Base-by-base conservation (phyloP, 768 basidiomycete genomes). In the Lepiota brunneoincarnata region DNA sequence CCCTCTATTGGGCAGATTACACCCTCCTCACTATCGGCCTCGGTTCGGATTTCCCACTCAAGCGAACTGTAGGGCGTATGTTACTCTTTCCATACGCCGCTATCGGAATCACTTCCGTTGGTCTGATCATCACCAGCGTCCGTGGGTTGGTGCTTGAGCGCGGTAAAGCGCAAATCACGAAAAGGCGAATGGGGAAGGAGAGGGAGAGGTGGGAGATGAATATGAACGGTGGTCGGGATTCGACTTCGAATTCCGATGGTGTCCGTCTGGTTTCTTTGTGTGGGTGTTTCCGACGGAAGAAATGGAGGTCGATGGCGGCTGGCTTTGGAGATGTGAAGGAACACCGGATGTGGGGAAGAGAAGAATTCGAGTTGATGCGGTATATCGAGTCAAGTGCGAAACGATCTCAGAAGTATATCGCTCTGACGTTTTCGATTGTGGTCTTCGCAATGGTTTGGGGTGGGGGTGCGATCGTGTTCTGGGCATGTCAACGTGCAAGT, bases 1-100 rank as follows among this genome's bases (percentile, higher is more conserved):
- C 1, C 20, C 54, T 77, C 0, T 76, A 75, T 55, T 75, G 72
- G 74, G 72, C 71, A 1, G 71, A 75, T 49, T 77, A 76, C 52
- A 74, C 75, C 1, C 63, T 76, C 12, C 60, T 76, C 31, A 76
- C 73, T 0, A 69, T 75, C 40, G 73, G 75, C 0, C 61, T 76
- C 4, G 75, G 74, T 3, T 63, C 69, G 2, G 74, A 75, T 57
- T 75, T 74, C 44, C 71, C 71, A 3, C 61, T 70, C 0, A 54
- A 46, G 11, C 68, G 59, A 5, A 64, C 65, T 3, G 54, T 60
- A 0, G 65, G 59, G 2, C 55, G 67, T 23, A 68, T 65, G 41
- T 55, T 75, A 1, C 56, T 75, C 17, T 70, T 77, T 2, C 75
- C 74, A 0, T 75, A 71, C 37, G 66, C 71, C 1, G 71, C 70